Evolutionary conservation across 169 alveolate genomes (phyloP), one percentile per base, ranked within the genome.

Genomic region (Plasmodium chabaudi): DNA sequence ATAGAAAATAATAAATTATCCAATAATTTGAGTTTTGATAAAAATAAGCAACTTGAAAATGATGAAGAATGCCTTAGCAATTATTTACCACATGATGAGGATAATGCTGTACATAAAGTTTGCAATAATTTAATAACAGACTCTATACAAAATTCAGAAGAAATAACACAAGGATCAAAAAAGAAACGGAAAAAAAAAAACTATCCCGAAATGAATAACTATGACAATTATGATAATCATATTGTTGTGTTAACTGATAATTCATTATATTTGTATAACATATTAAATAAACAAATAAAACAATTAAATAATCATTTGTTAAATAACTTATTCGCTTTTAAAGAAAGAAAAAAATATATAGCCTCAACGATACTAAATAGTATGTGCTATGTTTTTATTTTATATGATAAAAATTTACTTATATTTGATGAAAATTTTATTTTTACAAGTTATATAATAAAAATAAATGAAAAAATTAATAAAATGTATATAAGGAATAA

Each of bases 271-370:
- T 64, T 82, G 39, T 82, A 82, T 42, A 82, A 67, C 39, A 59
- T 82, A 47, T 42, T 42, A 5, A 82, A 57, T 12, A 46, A 27
- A 42, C 64, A 82, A 55, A 44, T 82, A 47, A 67, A 9, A 21
- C 42, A 67, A 9, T 61, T 82, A 57, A 59, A 67, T 44, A 23
- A 82, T 67, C 21, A 49, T 56, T 17, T 82, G 34, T 21, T 55
- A 82, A 82, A 49, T 17, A 70, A 44, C 51, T 39, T 82, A 51
- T 70, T 25, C 23, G 19, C 27, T 53, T 82, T 82, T 17, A 55
- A 47, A 65, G 82, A 64, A 67, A 72, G 15, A 57, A 82, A 82
- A 6, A 82, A 82, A 39, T 82, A 53, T 27, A 57, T 67, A 2
- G 59, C 47, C 12, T 82, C 90, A 12, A 82, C 72, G 0, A 55